Conservation (phyloP, 225 moss, liverwort and hornwort genomes). For the Bryoerythrophyllum caledonicum region DNA sequence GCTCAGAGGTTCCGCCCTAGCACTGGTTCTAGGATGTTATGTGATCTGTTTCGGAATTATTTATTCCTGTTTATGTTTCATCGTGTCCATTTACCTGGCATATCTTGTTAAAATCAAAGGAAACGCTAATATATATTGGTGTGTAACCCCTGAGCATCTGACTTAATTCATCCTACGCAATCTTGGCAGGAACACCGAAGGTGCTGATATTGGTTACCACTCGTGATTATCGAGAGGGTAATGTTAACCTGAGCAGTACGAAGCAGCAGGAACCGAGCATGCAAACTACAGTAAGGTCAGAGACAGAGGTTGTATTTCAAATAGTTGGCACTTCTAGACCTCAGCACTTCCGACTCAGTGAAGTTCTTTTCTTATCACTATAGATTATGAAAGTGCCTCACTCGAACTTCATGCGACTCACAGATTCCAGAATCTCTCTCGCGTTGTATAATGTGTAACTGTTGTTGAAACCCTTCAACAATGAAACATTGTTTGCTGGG, state of each 20-base stretch:
- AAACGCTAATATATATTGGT: constrained; percentile 8
- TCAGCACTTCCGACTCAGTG: constrained; percentile 40
- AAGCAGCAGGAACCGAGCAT: constrained; percentile 45
- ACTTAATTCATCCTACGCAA: neutral
- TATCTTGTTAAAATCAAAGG: neutral
- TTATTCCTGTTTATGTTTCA: neutral
- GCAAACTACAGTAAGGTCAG: constrained; percentile 51
- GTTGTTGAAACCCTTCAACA: neutral
- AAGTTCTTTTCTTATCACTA: constrained; percentile 53
- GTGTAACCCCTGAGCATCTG: too few species aligned
- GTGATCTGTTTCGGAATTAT: neutral
- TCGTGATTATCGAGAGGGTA: constrained; percentile 57
- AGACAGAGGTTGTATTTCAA: constrained; percentile 51
- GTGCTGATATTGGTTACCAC: constrained; percentile 47
- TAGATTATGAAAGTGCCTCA: neutral
- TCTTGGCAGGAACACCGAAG: constrained; percentile 49
- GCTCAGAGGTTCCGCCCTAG: too few species aligned
- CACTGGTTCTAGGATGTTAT: too few species aligned
- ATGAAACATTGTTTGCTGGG: neutral
- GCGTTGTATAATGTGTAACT: neutral
- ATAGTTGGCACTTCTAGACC: constrained; percentile 44
- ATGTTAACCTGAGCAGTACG: constrained; percentile 34
- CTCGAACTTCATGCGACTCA: too few species aligned
- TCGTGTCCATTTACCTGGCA: neutral
- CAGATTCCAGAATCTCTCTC: neutral